A percentile compares a stretch with the other conserved stretches of the same genome.
Evolutionary conservation across 164 flowering plant genomes (phyloP).

Genomic region (Litsea cubeba): DNA sequence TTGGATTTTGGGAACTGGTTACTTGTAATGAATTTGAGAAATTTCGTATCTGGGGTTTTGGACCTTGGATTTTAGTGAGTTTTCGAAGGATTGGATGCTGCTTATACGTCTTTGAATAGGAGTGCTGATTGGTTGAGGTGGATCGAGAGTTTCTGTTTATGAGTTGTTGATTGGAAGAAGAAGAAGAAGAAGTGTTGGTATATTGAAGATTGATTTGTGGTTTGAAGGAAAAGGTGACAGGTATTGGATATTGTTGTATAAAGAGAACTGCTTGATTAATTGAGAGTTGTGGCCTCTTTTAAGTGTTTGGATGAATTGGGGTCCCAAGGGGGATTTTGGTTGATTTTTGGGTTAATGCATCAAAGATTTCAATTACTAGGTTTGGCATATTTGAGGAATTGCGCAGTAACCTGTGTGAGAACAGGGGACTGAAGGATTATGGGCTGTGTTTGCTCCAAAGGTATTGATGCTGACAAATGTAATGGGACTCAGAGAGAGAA

Average conservation of each 20-base stretch:
- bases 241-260: too few species aligned
- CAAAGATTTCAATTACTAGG: constrained; percentile 5
- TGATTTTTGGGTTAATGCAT: constrained; percentile 14
- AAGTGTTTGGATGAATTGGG: too few species aligned
- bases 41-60: not conserved
- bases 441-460: not conserved
- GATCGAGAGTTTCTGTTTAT: not conserved
- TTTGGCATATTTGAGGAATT: constrained; percentile 1
- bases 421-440: constrained; percentile 4
- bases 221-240: too few species aligned
- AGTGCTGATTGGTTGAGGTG: constrained; percentile 1
- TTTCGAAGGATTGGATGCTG: not conserved
- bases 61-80: not conserved
- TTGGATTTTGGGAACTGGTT: too few species aligned
- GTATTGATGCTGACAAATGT: not conserved
- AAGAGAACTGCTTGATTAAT: not conserved
- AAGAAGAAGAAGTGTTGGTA: too few species aligned
- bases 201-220: too few species aligned
- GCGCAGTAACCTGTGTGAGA: constrained; percentile 7
- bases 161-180: not conserved
- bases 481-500: not conserved
- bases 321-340: not conserved
- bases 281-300: not conserved
- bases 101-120: not conserved
- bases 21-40: too few species aligned